phyloP scores from a whole-genome alignment of 2,329 filamentous ascomycete species.

The Emmonsiellopsis sp. region DNA sequence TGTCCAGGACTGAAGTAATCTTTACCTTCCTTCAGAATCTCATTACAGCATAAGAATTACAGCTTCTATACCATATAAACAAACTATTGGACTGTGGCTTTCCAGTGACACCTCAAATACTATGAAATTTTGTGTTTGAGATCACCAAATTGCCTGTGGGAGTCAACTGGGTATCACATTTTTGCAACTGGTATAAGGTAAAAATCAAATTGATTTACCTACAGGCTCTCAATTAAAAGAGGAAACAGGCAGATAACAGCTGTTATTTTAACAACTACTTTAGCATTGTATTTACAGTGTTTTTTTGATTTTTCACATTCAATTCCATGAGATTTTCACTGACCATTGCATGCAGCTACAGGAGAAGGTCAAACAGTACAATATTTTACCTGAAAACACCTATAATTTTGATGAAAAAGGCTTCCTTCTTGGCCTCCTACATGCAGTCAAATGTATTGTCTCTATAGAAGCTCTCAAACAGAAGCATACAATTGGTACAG shows the following conservation, averaged over 20 bases:
- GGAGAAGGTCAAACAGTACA: slow-evolving; percentile 4
- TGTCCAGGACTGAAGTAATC: slow-evolving; percentile 1
- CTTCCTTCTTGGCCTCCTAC: not conserved
- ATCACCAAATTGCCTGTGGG: too few species aligned
- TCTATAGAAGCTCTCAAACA: not conserved
- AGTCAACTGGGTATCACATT: not conserved
- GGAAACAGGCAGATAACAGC: slow-evolving; percentile 6
- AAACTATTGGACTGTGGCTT: not conserved
- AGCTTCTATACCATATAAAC: slow-evolving; percentile 3
- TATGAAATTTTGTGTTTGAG: not conserved
- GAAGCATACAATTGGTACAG: not conserved
- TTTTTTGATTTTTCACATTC: slow-evolving; percentile 3
- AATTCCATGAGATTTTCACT: not conserved
- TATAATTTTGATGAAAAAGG: slow-evolving; percentile 9
- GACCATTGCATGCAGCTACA: not conserved
- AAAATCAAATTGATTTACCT: slow-evolving; percentile 3
- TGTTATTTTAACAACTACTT: too few species aligned
- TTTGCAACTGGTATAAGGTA: not conserved
- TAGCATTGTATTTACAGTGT: slow-evolving; percentile 3
- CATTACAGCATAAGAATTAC: slow-evolving; percentile 1
- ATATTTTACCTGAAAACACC: slow-evolving; percentile 4
- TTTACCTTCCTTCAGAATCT: too few species aligned
- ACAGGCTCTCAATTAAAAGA: slow-evolving; percentile 1
- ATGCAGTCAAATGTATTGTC: slow-evolving; percentile 4
- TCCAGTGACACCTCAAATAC: not conserved